These are phyloP conservation scores for Ceratobasidium sp. DNA, from an alignment of 1,284 basidiomycete species.

Conservation along the genomic window DNA sequence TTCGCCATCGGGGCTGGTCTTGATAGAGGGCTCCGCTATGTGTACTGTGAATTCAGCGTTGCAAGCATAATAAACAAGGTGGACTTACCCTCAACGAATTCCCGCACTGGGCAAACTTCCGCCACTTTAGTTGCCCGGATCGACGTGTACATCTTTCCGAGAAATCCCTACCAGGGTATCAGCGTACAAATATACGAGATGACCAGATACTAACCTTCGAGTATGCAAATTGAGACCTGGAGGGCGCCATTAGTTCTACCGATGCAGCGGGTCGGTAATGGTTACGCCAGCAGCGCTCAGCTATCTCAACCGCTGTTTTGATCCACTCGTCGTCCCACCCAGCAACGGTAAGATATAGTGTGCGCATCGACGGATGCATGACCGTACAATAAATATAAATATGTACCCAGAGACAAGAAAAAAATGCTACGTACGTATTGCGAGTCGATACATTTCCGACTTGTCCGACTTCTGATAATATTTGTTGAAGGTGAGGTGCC, in stretches of 20 bases:
- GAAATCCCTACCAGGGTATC: no score
- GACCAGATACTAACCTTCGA: background rate
- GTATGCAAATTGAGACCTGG: background rate
- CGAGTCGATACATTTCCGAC: background rate
- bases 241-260: background rate
- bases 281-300: background rate
- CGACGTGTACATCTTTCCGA: no score
- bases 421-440: conserved; percentile 7
- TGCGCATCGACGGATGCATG: conserved; percentile 1
- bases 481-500: background rate
- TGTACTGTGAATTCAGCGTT: no score
- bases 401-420: no score
- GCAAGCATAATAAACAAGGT: no score
- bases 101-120: no score
- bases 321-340: conserved; percentile 9
- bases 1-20: no score
- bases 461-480: background rate
- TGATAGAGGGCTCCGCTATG: no score
- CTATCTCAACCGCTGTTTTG: background rate
- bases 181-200: no score
- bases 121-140: no score
- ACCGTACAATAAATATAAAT: background rate
- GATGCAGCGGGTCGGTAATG: background rate
- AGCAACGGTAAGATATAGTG: background rate
- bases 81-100: no score